These are phyloP conservation scores for Colletotrichum sp. DNA, from an alignment of 2,329 filamentous ascomycete species.

Conservation along the genomic window DNA sequence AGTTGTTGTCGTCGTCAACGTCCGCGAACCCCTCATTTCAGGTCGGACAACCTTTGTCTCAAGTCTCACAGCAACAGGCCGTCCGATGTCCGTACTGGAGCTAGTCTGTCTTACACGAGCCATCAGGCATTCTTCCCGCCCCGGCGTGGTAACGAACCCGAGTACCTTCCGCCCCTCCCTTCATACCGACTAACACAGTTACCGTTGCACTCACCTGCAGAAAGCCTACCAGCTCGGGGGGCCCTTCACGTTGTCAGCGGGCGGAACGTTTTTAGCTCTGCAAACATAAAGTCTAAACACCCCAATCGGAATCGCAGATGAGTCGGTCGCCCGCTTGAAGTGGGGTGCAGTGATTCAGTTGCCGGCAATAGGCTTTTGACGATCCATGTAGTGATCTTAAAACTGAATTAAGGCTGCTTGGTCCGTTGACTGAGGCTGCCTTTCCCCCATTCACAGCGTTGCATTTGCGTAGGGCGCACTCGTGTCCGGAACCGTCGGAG, in stretches of 20 bases:
- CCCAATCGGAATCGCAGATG: not conserved
- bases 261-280: not conserved
- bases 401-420: not conserved
- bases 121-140: not conserved
- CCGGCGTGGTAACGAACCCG: not conserved
- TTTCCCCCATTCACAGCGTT: not conserved
- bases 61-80: not conserved
- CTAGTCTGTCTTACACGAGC: not conserved
- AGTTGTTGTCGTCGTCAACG: not conserved
- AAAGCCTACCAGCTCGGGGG: not conserved
- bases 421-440: not conserved
- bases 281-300: not conserved
- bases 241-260: not conserved
- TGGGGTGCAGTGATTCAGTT: not conserved
- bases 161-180: not conserved
- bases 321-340: not conserved
- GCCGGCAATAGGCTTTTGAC: not conserved
- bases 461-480: not conserved
- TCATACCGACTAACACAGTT: not conserved
- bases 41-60: not conserved
- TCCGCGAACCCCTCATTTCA: not conserved
- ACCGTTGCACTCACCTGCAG: not conserved
- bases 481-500: not conserved
- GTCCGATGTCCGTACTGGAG: not conserved
- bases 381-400: not conserved